Conservation (phyloP, 768 basidiomycete genomes). For the Trametes elegans region DNA sequence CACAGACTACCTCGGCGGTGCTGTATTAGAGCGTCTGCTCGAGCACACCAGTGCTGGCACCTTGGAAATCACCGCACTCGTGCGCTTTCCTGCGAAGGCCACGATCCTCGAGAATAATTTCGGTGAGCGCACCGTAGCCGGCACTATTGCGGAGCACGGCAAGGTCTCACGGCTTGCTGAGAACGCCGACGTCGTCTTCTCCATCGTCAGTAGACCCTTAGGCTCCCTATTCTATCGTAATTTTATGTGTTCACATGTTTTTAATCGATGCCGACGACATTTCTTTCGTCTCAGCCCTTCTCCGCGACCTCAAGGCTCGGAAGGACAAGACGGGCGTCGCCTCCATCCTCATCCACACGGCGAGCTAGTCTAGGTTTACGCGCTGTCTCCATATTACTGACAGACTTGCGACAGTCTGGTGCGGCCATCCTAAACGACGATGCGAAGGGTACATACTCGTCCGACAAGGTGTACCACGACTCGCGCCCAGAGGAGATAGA, state of each 20-base stretch:
- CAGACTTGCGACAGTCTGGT: slow-evolving; percentile 6
- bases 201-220: slow-evolving; percentile 5
- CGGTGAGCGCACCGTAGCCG: slow-evolving; percentile 22
- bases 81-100: slow-evolving; percentile 9
- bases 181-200: slow-evolving; percentile 40
- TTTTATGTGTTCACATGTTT: background rate
- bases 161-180: slow-evolving; percentile 39
- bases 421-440: slow-evolving; percentile 44
- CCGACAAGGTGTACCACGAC: slow-evolving; percentile 49
- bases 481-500: slow-evolving; percentile 44
- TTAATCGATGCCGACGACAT: slow-evolving; percentile 50
- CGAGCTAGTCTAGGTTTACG: slow-evolving; percentile 35
- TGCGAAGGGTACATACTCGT: slow-evolving; percentile 41
- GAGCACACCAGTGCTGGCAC: slow-evolving; percentile 28
- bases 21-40: slow-evolving; percentile 47
- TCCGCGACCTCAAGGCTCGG: slow-evolving; percentile 52
- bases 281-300: slow-evolving; percentile 41
- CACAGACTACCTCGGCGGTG: slow-evolving; percentile 61
- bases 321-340: slow-evolving; percentile 39
- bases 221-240: too few species aligned
- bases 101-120: slow-evolving; percentile 13
- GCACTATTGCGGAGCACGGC: slow-evolving; percentile 31
- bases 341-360: slow-evolving; percentile 61
- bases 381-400: background rate
- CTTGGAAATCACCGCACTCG: slow-evolving; percentile 10